phyloP scores from a whole-genome alignment of 768 basidiomycete genomes.

The Mycena capillaripes region DNA sequence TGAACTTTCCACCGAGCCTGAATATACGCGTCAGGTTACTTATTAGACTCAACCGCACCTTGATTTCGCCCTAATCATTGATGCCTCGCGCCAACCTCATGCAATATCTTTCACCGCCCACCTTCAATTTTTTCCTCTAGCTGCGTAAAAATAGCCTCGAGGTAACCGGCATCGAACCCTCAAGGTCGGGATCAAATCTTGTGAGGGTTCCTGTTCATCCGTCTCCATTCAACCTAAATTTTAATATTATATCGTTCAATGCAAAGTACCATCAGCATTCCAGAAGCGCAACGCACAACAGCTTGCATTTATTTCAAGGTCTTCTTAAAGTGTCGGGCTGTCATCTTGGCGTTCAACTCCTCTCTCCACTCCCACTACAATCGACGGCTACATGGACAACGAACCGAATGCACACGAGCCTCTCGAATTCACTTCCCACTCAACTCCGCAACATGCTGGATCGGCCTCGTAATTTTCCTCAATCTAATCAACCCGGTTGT shows the following conservation, averaged over 20 bases:
- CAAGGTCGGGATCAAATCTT: neutral
- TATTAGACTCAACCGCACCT: conserved; percentile 15
- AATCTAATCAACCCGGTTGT: neutral
- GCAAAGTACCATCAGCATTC: neutral
- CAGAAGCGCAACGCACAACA: neutral
- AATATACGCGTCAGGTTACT: conserved; percentile 22
- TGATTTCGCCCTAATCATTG: conserved; percentile 22
- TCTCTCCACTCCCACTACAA: neutral
- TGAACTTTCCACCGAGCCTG: conserved; percentile 25
- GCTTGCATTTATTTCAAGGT: neutral
- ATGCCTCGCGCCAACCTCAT: too few species aligned
- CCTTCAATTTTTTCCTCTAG: too few species aligned
- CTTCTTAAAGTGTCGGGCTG: neutral
- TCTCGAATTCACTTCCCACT: neutral
- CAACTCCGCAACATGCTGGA: neutral
- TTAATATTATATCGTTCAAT: neutral
- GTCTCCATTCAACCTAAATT: neutral
- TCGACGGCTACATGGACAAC: neutral
- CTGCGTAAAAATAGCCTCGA: too few species aligned
- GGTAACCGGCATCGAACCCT: neutral
- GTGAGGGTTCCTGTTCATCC: neutral
- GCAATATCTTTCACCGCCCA: too few species aligned
- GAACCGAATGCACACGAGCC: neutral
- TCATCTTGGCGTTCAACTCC: neutral
- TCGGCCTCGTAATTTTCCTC: neutral